Evolutionary conservation across 2,329 filamentous ascomycete species (phyloP), one percentile per base, ranked within the genome.

Genomic region (Aspergillus sclerotialis): DNA sequence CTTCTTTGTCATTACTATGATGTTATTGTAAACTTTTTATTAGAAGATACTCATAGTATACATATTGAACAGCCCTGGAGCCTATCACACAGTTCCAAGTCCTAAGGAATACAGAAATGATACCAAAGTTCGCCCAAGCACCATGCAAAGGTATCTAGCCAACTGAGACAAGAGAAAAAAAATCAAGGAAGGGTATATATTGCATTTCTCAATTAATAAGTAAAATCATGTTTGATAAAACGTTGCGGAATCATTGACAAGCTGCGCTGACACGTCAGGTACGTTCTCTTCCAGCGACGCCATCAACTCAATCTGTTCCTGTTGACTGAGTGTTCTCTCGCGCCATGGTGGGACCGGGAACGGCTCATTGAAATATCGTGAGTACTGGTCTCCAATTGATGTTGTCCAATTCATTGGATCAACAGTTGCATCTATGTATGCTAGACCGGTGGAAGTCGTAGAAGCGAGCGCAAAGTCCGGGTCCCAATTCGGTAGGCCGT

Each of bases 301-400:
- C 82, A 93, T 87, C 24, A 94, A 67, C 64, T 94, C 84, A 43
- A 81, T 64, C 60, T 92, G 86, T 60, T 93, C 85, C 51, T 86
- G 76, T 43, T 88, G 82, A 39, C 80, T 89, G 19, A 93, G 67
- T 39, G 70, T 70, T 73, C 86, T 49, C 77, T 78, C 39, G 71
- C 74, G 53, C 75, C 73, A 57, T 43, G 64, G 50, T 52, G 68
- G 58, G 40, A 64, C 54, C 18, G 63, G 64, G 37, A 64, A 65
- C 8, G 64, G 60, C 29, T 68, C 64, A 28, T 65, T 62, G 43
- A 65, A 63, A 40, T 68, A 68, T 28, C 66, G 64, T 12, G 64
- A 68, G 38, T 68, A 68, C 34, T 68, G 65, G 30, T 66, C 64
- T 7, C 61, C 64, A 34, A 68, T 64, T 4, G 59, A 53, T 21